phyloP scores from a whole-genome alignment of 2,329 filamentous ascomycete genomes.

The Dothideomycetidae sp. region DNA sequence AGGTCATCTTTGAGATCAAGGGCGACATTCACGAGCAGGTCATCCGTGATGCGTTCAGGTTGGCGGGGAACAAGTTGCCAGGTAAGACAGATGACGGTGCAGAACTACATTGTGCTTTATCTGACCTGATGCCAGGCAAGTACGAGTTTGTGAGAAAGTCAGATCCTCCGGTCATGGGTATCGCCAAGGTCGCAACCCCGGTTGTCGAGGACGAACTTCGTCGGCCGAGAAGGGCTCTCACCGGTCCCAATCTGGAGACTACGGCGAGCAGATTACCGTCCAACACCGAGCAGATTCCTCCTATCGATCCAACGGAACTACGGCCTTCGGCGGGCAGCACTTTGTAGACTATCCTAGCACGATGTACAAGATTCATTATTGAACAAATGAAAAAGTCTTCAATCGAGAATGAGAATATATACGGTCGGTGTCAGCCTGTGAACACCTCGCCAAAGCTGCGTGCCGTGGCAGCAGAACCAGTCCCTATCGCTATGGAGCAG shows the following conservation, averaged over 20 bases:
- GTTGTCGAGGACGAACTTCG: slow-evolving; percentile 73
- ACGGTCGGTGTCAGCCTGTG: neutral
- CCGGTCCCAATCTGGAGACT: slow-evolving; percentile 17
- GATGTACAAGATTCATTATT: neutral
- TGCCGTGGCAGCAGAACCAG: too few species aligned
- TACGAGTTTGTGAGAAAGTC: slow-evolving; percentile 94
- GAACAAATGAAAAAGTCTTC: neutral
- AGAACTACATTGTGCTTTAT: slow-evolving; percentile 18
- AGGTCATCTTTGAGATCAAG: slow-evolving; percentile 83
- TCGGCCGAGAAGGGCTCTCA: slow-evolving; percentile 56
- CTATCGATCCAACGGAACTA: slow-evolving; percentile 4
- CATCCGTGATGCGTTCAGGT: slow-evolving; percentile 77
- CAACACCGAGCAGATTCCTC: slow-evolving; percentile 7
- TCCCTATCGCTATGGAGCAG: too few species aligned
- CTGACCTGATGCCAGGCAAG: slow-evolving; percentile 33
- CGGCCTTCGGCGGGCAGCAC: neutral
- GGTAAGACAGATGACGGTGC: slow-evolving; percentile 40
- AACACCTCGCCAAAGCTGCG: neutral
- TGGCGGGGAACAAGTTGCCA: slow-evolving; percentile 90
- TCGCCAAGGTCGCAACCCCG: slow-evolving; percentile 74
- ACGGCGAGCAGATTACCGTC: slow-evolving; percentile 8
- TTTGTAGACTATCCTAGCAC: neutral
- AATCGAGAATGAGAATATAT: neutral
- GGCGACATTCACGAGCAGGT: slow-evolving; percentile 91
- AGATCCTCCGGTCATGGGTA: slow-evolving; percentile 76